Conservation (phyloP, 352 stramenopile genomes). For the Globisporangium splendens region DNA sequence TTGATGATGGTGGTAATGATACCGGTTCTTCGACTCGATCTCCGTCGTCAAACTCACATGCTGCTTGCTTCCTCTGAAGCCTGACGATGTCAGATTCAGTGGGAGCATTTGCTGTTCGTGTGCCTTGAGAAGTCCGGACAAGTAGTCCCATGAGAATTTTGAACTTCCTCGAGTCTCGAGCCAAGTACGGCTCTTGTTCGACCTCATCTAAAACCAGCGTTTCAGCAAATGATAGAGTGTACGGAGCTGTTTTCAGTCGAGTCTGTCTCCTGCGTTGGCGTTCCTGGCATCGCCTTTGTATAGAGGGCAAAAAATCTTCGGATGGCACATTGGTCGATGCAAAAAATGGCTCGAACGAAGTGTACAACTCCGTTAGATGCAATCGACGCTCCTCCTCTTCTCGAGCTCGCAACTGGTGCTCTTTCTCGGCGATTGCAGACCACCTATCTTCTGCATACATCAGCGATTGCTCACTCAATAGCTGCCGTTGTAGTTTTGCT, state of each 20-base stretch:
- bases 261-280: slow-evolving; percentile 12
- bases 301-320: slow-evolving; percentile 47
- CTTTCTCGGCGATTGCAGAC: slow-evolving; percentile 25
- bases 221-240: slow-evolving; percentile 37
- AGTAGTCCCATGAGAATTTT: slow-evolving; percentile 46
- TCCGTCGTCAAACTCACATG: slow-evolving; percentile 18
- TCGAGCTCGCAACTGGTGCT: slow-evolving; percentile 25
- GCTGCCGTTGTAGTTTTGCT: slow-evolving; percentile 24
- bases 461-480: slow-evolving; percentile 37
- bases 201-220: slow-evolving; percentile 40
- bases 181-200: slow-evolving; percentile 45
- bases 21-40: slow-evolving; percentile 18
- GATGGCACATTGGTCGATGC: slow-evolving; percentile 26
- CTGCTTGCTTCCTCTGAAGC: slow-evolving; percentile 24
- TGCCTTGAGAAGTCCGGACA: slow-evolving; percentile 24
- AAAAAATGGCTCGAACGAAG: slow-evolving; percentile 56
- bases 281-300: slow-evolving; percentile 33
- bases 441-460: slow-evolving; percentile 52
- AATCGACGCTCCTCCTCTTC: slow-evolving; percentile 20
- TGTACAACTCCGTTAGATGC: slow-evolving; percentile 53
- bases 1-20: not conserved
- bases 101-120: slow-evolving; percentile 27
- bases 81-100: slow-evolving; percentile 37
- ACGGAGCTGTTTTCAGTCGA: slow-evolving; percentile 15
- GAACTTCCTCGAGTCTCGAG: slow-evolving; percentile 51